Evolutionary conservation across 1,139 yeast species (phyloP).

Genomic region (Lodderomyces orthopsilosis): DNA sequence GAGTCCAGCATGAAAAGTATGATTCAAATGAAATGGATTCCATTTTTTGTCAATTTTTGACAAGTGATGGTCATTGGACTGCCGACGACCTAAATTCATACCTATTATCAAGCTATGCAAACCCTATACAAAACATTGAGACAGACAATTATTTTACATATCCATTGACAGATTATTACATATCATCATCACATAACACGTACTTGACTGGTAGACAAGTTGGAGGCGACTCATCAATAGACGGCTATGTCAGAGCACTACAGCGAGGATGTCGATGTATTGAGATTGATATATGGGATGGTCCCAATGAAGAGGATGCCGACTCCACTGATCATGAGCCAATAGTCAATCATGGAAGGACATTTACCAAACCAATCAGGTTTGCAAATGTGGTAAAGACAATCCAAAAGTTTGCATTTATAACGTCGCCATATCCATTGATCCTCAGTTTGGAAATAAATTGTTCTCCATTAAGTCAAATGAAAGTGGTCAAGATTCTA

Average conservation of each 20-base stretch:
- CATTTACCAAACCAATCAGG: constrained; percentile 73
- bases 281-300: constrained; percentile 96
- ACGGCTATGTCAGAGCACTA: constrained; percentile 84
- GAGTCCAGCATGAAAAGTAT: constrained; percentile 50
- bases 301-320: constrained; percentile 21
- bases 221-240: constrained; percentile 88
- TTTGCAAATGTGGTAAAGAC: constrained; percentile 68
- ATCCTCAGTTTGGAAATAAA: constrained; percentile 85
- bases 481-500: constrained; percentile 50
- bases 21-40: constrained; percentile 25
- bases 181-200: constrained; percentile 94
- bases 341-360: constrained; percentile 83
- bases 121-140: constrained; percentile 30
- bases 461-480: constrained; percentile 67
- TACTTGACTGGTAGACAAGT: constrained; percentile 85
- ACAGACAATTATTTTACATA: constrained; percentile 44
- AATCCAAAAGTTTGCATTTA: constrained; percentile 80
- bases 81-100: constrained; percentile 53
- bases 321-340: constrained; percentile 49
- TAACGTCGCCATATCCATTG: constrained; percentile 78
- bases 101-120: constrained; percentile 46
- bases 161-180: constrained; percentile 82
- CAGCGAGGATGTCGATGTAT: constrained; percentile 92
- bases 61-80: constrained; percentile 30
- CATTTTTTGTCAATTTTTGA: constrained; percentile 47